phyloP scores from a whole-genome alignment of 2,329 filamentous ascomycete genomes.

The Phoma sp. region DNA sequence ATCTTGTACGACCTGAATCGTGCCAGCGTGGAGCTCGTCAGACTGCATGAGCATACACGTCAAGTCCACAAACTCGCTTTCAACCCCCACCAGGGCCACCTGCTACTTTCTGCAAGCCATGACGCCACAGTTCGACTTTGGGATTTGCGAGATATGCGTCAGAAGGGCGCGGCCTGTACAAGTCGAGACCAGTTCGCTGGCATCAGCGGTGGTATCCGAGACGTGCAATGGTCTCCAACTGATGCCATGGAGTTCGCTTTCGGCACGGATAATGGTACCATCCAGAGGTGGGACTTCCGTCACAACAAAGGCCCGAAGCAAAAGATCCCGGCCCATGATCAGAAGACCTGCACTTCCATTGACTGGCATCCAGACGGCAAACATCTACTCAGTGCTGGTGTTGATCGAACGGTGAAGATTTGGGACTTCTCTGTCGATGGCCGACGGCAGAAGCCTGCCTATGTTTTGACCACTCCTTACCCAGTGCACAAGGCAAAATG shows the following conservation, averaged over 20 bases:
- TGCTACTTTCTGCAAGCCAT: conserved; percentile 70
- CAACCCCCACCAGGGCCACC: conserved; percentile 67
- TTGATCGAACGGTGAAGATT: conserved; percentile 68
- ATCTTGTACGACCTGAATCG: conserved; percentile 70
- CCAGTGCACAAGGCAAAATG: conserved; percentile 69
- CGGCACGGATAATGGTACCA: conserved; percentile 68
- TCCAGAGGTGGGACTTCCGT: conserved; percentile 71
- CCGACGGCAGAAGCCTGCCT: conserved; percentile 65
- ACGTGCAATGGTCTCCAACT: conserved; percentile 70
- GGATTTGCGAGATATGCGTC: conserved; percentile 66
- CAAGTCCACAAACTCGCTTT: conserved; percentile 72
- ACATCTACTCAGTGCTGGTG: conserved; percentile 68
- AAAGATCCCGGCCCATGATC: conserved; percentile 67
- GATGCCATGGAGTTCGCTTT: conserved; percentile 69
- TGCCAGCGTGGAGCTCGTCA: conserved; percentile 65
- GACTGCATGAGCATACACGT: conserved; percentile 69
- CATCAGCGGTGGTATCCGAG: conserved; percentile 67
- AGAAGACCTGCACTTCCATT: conserved; percentile 65
- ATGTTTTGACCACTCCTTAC: conserved; percentile 66
- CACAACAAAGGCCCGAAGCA: conserved; percentile 64
- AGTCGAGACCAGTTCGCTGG: conserved; percentile 64
- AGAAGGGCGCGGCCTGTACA: conserved; percentile 59
- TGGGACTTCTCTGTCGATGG: conserved; percentile 68
- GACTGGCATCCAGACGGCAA: conserved; percentile 74
- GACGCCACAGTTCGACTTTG: conserved; percentile 70